Evolutionary conservation across 1,284 basidiomycete genomes (phyloP).

Genomic region (Naganishia albida): DNA sequence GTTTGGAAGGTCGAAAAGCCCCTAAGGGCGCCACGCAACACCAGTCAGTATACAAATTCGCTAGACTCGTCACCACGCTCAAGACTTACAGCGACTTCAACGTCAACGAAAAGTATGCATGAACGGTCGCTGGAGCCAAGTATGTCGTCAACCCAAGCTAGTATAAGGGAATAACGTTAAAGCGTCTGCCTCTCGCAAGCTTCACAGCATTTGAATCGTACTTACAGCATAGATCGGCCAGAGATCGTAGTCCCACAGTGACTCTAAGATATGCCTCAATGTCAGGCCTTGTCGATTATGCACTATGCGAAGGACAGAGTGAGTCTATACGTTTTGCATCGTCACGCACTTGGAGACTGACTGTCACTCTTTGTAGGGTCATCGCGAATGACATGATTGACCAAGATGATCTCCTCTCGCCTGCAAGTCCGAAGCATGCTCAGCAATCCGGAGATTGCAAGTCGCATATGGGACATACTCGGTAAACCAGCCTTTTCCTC

Average conservation of each 20-base stretch:
- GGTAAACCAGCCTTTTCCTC: constrained; percentile 53
- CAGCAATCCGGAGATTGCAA: background rate
- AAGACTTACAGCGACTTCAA: constrained; percentile 33
- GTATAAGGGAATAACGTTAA: background rate
- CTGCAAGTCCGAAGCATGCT: background rate
- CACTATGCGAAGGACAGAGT: constrained; percentile 47
- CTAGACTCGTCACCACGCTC: background rate
- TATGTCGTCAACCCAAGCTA: constrained; percentile 40
- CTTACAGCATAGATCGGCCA: constrained; percentile 54
- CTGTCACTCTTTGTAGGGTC: constrained; percentile 55
- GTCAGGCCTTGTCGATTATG: constrained; percentile 55
- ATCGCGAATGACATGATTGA: constrained; percentile 56
- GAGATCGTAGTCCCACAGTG: constrained; percentile 52
- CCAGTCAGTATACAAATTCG: too few species aligned
- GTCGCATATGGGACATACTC: constrained; percentile 35
- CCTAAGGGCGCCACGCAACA: constrained; percentile 10
- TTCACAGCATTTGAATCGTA: background rate
- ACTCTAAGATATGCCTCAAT: constrained; percentile 38
- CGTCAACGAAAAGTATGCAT: constrained; percentile 43
- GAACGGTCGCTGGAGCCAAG: constrained; percentile 41
- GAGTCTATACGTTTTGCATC: constrained; percentile 35
- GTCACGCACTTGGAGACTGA: background rate
- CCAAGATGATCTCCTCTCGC: constrained; percentile 55
- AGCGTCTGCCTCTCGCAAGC: background rate
- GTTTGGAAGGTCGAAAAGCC: constrained; percentile 52